Percentiles rank a stretch among this genome's conserved stretches.
These are phyloP conservation scores for Volvariella volvacea DNA, from an alignment of 1,284 basidiomycete genomes.

Conservation along the genomic window DNA sequence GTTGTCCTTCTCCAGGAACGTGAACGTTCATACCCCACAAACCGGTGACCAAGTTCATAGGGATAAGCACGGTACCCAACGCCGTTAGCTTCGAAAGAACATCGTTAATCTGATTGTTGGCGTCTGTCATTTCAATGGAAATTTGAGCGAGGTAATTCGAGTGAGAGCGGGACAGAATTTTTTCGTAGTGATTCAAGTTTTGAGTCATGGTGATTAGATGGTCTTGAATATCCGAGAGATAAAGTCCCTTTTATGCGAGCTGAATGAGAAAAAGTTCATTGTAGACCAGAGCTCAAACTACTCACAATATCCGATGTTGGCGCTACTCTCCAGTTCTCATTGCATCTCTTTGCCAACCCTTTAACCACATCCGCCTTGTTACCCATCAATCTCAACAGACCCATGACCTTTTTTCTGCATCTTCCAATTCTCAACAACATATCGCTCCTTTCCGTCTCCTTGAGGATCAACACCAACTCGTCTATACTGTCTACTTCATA, in stretches of 20 bases:
- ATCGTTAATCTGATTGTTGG: constrained; percentile 99
- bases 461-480: constrained; percentile 94
- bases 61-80: constrained; percentile 94
- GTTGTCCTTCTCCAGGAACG: constrained; percentile 76
- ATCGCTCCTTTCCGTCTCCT: constrained; percentile 60
- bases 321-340: constrained; percentile 98
- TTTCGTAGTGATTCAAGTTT: constrained; percentile 98
- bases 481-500: constrained; percentile 99
- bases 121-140: constrained; percentile 98
- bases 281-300: constrained; percentile 9
- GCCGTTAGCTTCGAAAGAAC: constrained; percentile 98
- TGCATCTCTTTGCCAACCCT: constrained; percentile 95
- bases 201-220: constrained; percentile 99
- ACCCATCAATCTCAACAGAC: constrained; percentile 90
- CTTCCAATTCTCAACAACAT: constrained; percentile 85
- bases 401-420: constrained; percentile 99
- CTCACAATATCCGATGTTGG: constrained; percentile 95
- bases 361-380: constrained; percentile 99
- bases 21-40: constrained; percentile 87
- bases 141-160: constrained; percentile 99
- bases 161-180: constrained; percentile 96
- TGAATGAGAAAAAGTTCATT: constrained; percentile 7
- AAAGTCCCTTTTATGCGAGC: constrained; percentile 62
- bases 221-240: constrained; percentile 94
- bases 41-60: constrained; percentile 94